A percentile compares a stretch with the other conserved stretches of the same genome.
Evolutionary conservation across 345 rosid genomes (phyloP).

Genomic region (Pseudoturritis turrita): DNA sequence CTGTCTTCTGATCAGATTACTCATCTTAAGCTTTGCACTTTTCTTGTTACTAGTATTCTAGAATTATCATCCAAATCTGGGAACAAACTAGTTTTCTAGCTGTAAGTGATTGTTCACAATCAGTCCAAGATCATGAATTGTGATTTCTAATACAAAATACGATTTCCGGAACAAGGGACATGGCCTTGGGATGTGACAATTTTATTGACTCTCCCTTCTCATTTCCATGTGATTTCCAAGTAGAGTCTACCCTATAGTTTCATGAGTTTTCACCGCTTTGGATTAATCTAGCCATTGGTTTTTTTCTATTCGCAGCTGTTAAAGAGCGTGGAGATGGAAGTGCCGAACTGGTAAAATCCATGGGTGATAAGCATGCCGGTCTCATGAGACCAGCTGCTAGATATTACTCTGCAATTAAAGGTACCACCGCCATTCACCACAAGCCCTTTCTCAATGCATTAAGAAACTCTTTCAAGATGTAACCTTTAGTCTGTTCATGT

Average conservation of each 20-base stretch:
- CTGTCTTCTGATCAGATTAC: background rate
- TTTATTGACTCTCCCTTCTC: background rate
- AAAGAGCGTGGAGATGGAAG: constrained; percentile 27
- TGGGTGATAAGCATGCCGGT: constrained; percentile 58
- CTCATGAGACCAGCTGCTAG: constrained; percentile 76
- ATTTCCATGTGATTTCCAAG: background rate
- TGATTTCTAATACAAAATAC: background rate
- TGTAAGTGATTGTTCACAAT: background rate
- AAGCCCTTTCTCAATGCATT: background rate
- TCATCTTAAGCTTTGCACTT: background rate
- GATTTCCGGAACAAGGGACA: background rate
- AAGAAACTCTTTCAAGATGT: background rate
- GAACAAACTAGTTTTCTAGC: background rate
- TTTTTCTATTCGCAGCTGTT: background rate
- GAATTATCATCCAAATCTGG: background rate
- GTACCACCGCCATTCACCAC: constrained; percentile 29
- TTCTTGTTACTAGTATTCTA: background rate
- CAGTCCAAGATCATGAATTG: background rate
- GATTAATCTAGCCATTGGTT: background rate
- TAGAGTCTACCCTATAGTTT: background rate
- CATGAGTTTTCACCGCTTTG: background rate
- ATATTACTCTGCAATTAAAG: constrained; percentile 51
- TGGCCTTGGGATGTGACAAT: background rate
- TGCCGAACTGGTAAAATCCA: constrained; percentile 49
- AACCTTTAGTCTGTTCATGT: background rate